phyloP scores from a whole-genome alignment of 495 filamentous ascomycete genomes.

The Sordaria brevicollis region DNA sequence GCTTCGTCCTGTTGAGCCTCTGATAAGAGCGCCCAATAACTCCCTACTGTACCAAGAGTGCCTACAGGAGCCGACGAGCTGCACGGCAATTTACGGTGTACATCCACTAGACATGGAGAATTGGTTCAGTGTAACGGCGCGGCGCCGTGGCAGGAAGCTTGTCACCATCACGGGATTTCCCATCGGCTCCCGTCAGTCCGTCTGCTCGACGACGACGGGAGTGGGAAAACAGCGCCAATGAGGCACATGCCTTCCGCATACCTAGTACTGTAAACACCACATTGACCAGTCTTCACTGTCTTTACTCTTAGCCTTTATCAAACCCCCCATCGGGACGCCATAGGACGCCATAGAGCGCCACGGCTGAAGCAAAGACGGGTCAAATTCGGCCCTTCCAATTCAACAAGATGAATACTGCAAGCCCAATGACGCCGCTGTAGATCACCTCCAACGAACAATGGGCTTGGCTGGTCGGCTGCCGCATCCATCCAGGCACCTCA shows the following conservation, averaged over 20 bases:
- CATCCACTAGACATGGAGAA: background rate
- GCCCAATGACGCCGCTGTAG: background rate
- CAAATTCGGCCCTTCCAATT: constrained; percentile 17
- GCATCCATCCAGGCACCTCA: constrained; percentile 3
- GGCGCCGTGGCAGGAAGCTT: background rate
- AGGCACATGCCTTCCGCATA: background rate
- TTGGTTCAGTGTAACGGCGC: background rate
- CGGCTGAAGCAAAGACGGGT: constrained; percentile 9
- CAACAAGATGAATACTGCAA: constrained; percentile 2
- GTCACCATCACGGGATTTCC: background rate
- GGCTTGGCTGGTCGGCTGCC: background rate
- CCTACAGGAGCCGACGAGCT: background rate
- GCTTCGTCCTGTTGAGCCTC: background rate
- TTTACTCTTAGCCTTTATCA: background rate
- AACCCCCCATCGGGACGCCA: background rate
- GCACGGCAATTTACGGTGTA: background rate
- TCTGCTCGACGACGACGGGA: background rate
- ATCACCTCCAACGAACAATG: background rate
- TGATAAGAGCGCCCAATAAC: background rate
- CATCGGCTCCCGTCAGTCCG: background rate
- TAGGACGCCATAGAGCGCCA: constrained; percentile 5
- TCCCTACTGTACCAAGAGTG: background rate
- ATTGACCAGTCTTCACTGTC: background rate
- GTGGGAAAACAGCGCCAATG: background rate
- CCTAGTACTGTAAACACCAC: background rate